Evolutionary conservation across 140 eudicot species (phyloP), one percentile per base, ranked within the genome.

Genomic region (Senecio squalidus): DNA sequence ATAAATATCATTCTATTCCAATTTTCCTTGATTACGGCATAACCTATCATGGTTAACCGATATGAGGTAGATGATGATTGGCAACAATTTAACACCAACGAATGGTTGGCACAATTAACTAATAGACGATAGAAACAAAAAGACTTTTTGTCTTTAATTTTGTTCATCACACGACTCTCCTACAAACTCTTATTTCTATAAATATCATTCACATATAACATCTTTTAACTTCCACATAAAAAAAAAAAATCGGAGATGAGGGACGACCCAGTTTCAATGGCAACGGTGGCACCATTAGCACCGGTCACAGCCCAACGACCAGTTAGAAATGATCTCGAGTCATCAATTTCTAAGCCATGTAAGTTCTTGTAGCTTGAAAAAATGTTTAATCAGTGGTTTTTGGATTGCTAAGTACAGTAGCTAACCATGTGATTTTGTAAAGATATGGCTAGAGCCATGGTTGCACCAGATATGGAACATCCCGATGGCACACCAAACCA

Each of bases 381-480:
- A 6, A 53, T 53, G 14, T 3, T 11, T 49, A 4, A 31, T 7
- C 4, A 0, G 20, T 9, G 13, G n/a, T 28, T 51, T 51, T 0
- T 24, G 18, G 10, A 22, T 49, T 1, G 22, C n/a, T n/a, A n/a
- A n/a, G n/a, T n/a, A n/a, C n/a, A 16, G 59, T 50, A 16, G 50
- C 21, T 5, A 2, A 28, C 15, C 13, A 6, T 28, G 24, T 15
- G 59, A 6, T 16, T 0, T 30, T 43, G 3, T 3, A 22, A 17
- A 74, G 79, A 74, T 64, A 8, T 74, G 70, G 70, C 70, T 67
- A 57, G 78, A 65, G 78, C 63, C 29, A 56, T 72, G 73, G 73
- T 14, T 21, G 63, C 73, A 29, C 63, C 58, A 2, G 78, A 65
- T 30, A 48, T 43, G 30, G 50, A 58, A 29, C 68, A 65, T 31